Evolutionary conservation across 805 yeast genomes (phyloP).

Genomic region (Starmerella stellata): DNA sequence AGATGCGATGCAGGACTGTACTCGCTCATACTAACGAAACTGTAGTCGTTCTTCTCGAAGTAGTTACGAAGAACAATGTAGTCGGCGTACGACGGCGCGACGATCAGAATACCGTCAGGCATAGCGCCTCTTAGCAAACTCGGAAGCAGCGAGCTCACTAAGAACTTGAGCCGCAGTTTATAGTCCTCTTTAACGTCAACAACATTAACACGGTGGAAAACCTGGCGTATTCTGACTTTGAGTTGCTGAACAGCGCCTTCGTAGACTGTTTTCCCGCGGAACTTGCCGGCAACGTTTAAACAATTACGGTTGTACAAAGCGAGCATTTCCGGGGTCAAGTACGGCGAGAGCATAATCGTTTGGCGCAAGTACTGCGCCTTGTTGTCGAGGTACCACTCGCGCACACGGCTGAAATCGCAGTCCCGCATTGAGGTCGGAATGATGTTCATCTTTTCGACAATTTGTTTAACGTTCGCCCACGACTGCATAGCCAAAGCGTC

Average conservation of each 20-base stretch:
- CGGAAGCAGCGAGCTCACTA: conserved; percentile 57
- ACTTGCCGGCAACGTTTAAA: conserved; percentile 24
- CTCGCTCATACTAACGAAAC: conserved; percentile 64
- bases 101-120: conserved; percentile 59
- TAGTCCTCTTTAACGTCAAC: conserved; percentile 46
- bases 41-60: conserved; percentile 39
- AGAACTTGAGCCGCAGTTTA: conserved; percentile 63
- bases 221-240: conserved; percentile 39
- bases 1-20: conserved; percentile 58
- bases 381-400: conserved; percentile 85
- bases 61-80: conserved; percentile 61
- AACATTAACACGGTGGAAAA: conserved; percentile 51
- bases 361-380: conserved; percentile 59
- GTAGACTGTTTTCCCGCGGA: conserved; percentile 27
- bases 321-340: conserved; percentile 64
- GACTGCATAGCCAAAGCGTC: conserved; percentile 82
- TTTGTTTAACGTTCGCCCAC: conserved; percentile 61
- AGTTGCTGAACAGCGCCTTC: conserved; percentile 43
- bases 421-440: conserved; percentile 65
- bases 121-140: conserved; percentile 42
- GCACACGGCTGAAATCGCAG: conserved; percentile 76
- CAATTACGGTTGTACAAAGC: conserved; percentile 30
- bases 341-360: conserved; percentile 57
- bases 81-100: conserved; percentile 75
- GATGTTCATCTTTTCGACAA: conserved; percentile 51